Evolutionary conservation across 352 stramenopile genomes (phyloP).

Genomic region (Pythium chondricola): DNA sequence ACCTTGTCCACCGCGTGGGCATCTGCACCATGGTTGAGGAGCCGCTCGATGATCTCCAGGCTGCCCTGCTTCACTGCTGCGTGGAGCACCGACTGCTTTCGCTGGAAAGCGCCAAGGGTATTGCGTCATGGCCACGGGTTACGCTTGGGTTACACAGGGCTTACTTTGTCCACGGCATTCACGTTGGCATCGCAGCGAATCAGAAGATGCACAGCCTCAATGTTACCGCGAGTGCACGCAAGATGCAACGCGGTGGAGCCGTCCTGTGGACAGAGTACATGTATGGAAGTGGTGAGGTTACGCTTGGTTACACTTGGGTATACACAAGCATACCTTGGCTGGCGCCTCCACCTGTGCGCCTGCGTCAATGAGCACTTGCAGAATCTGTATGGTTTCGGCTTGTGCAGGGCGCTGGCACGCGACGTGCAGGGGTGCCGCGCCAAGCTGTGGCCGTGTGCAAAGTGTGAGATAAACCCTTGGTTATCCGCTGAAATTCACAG

Average conservation of each 20-base stretch:
- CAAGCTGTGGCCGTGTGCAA: too few relatives aligned
- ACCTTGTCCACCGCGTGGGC: slow-evolving; percentile 12
- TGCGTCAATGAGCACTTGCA: slow-evolving; percentile 6
- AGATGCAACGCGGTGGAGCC: slow-evolving; percentile 8
- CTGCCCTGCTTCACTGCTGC: slow-evolving; percentile 10
- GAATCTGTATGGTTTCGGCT: slow-evolving; percentile 2
- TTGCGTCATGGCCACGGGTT: too few relatives aligned
- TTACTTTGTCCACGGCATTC: slow-evolving; percentile 9
- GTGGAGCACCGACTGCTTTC: slow-evolving; percentile 6
- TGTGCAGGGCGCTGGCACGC: slow-evolving; percentile 6
- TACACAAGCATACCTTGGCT: neutral
- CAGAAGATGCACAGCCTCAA: slow-evolving; percentile 6
- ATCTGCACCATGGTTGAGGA: slow-evolving; percentile 5
- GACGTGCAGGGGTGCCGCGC: slow-evolving; percentile 2
- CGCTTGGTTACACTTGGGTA: neutral
- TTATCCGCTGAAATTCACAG: too few relatives aligned
- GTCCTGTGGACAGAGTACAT: slow-evolving; percentile 4
- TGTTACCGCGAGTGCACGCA: slow-evolving; percentile 5
- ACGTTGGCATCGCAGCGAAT: neutral
- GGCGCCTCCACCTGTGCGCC: slow-evolving; percentile 1
- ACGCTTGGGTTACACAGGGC: too few relatives aligned
- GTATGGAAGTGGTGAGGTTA: neutral
- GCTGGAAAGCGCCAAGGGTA: too few relatives aligned
- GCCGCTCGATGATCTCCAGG: slow-evolving; percentile 6
- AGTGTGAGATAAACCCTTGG: too few relatives aligned